phyloP scores from a whole-genome alignment of 1,284 basidiomycete species.

The Malassezia arunalokei region DNA sequence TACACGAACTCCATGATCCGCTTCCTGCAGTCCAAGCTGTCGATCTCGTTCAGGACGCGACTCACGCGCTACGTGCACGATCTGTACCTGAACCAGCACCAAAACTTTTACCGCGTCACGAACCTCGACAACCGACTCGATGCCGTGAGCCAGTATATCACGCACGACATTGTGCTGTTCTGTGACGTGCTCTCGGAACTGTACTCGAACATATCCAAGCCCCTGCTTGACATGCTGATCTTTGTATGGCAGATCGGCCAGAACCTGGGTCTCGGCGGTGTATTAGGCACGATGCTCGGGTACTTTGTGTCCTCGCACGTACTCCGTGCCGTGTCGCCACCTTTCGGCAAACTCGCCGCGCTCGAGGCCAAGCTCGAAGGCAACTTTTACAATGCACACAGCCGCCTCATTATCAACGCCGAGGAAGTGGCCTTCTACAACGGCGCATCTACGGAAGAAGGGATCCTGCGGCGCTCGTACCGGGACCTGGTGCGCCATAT shows the following conservation, averaged over 20 bases:
- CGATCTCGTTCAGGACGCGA: slow-evolving; percentile 69
- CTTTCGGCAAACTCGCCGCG: slow-evolving; percentile 81
- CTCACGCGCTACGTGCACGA: slow-evolving; percentile 85
- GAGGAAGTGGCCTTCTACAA: slow-evolving; percentile 96
- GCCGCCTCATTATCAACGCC: slow-evolving; percentile 72
- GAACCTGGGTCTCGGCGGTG: slow-evolving; percentile 65
- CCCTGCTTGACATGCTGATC: slow-evolving; percentile 75
- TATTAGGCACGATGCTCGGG: slow-evolving; percentile 64
- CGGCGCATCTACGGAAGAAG: slow-evolving; percentile 69
- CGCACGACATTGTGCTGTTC: slow-evolving; percentile 82
- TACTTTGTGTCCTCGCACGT: slow-evolving; percentile 77
- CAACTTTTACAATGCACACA: slow-evolving; percentile 79
- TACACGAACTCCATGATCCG: slow-evolving; percentile 95
- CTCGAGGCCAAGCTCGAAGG: slow-evolving; percentile 71
- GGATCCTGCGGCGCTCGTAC: slow-evolving; percentile 71
- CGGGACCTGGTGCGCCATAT: slow-evolving; percentile 71
- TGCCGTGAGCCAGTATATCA: slow-evolving; percentile 58
- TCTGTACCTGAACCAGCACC: slow-evolving; percentile 56
- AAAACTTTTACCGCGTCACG: slow-evolving; percentile 51
- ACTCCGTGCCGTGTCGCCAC: slow-evolving; percentile 70
- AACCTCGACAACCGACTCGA: slow-evolving; percentile 36
- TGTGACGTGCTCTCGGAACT: slow-evolving; percentile 73
- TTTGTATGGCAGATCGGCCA: slow-evolving; percentile 84
- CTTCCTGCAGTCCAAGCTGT: slow-evolving; percentile 78
- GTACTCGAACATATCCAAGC: slow-evolving; percentile 60